Conservation (phyloP, 371 early-diverging fungal species). For the Neoconidiobolus thromboides region DNA sequence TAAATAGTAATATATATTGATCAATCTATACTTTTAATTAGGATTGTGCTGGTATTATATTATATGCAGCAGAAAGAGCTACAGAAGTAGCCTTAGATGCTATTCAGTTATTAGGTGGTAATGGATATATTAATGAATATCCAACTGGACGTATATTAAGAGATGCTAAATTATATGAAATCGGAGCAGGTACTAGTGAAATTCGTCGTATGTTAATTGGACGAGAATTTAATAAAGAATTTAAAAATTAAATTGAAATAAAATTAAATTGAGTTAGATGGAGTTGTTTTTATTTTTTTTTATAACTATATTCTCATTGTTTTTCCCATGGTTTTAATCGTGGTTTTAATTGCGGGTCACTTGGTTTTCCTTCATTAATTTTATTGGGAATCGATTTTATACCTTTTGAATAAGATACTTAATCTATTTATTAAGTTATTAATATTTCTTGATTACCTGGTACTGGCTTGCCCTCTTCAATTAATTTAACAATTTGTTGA, state of each 20-base stretch:
- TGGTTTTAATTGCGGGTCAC: no score
- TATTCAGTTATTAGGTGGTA: constrained; percentile 88
- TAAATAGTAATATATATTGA: background rate
- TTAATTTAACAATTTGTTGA: no score
- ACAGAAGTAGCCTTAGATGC: constrained; percentile 89
- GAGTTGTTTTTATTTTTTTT: no score
- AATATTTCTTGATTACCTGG: no score
- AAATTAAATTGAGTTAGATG: no score
- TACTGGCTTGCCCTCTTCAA: no score
- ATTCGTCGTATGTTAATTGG: constrained; percentile 94
- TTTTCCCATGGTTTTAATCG: no score
- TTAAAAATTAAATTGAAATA: constrained; percentile 9
- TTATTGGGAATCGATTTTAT: no score
- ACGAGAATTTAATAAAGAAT: constrained; percentile 44
- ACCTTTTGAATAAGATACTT: no score
- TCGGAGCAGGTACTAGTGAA: constrained; percentile 95
- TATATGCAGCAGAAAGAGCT: constrained; percentile 90
- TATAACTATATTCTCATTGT: no score
- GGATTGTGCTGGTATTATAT: constrained; percentile 92
- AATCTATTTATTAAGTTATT: no score
- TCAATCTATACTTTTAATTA: constrained; percentile 8
- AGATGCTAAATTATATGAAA: constrained; percentile 95
- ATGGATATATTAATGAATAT: constrained; percentile 92
- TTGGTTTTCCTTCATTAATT: no score
- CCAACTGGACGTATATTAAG: constrained; percentile 82